A percentile compares a stretch with the other conserved stretches of the same genome.
phyloP scores from a whole-genome alignment of 73 alveolate genomes.

The Urostyla sp. region DNA sequence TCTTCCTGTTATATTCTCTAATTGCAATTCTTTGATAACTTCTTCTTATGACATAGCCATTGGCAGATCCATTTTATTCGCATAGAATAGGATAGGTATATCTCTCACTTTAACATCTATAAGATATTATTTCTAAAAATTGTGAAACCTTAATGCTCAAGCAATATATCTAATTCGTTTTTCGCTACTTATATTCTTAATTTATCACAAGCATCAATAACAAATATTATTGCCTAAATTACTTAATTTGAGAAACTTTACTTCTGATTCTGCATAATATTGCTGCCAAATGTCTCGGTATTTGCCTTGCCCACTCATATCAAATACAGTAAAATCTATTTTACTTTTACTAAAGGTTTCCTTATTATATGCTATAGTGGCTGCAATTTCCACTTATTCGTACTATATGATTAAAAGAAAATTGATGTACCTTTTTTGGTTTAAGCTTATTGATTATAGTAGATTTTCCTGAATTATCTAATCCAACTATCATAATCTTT shows the following conservation, averaged over 20 bases:
- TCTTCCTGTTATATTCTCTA: constrained; percentile 59
- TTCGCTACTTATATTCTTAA: constrained; percentile 70
- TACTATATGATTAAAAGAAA: constrained; percentile 26
- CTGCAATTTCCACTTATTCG: constrained; percentile 68
- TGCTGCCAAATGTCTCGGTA: constrained; percentile 76
- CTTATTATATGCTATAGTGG: constrained; percentile 74
- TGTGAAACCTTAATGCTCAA: constrained; percentile 34
- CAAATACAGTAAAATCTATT: constrained; percentile 71
- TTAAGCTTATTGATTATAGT: constrained; percentile 67
- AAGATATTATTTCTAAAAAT: neutral
- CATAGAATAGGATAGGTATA: constrained; percentile 72
- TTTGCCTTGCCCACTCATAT: constrained; percentile 75
- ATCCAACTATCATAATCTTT: constrained; percentile 75
- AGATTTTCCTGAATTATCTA: constrained; percentile 80
- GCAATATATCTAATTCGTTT: constrained; percentile 70
- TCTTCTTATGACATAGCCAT: constrained; percentile 61
- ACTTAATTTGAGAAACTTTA: neutral
- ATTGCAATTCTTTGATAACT: constrained; percentile 56
- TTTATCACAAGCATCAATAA: constrained; percentile 80
- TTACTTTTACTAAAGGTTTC: constrained; percentile 68
- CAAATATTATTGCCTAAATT: constrained; percentile 73
- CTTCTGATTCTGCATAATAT: constrained; percentile 74
- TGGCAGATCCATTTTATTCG: constrained; percentile 74
- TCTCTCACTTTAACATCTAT: constrained; percentile 25
- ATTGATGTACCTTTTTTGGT: constrained; percentile 50